Percentiles rank a stretch among this genome's conserved stretches.
These are phyloP conservation scores for Phaeophleospora eucalypticola DNA, from an alignment of 2,329 filamentous ascomycete genomes.

Conservation along the genomic window DNA sequence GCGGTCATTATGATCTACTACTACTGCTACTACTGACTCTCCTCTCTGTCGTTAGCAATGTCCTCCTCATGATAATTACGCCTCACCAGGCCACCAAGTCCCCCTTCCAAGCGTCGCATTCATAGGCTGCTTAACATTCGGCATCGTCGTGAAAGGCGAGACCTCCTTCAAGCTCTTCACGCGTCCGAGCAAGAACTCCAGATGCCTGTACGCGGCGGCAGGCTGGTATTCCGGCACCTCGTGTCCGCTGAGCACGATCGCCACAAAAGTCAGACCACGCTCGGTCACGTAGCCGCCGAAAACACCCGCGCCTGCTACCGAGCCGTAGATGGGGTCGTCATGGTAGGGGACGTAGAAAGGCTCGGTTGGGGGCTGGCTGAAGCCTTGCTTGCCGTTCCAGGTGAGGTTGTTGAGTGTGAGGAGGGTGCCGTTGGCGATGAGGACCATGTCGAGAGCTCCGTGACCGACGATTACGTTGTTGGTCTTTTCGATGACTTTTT, in stretches of 20 bases:
- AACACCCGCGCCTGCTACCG: slow-evolving; percentile 38
- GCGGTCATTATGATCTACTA: too few species aligned
- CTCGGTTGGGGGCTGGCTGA: slow-evolving; percentile 40
- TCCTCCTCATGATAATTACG: not conserved
- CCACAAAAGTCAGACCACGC: slow-evolving; percentile 46
- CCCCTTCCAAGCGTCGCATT: slow-evolving; percentile 9
- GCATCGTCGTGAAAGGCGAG: slow-evolving; percentile 15
- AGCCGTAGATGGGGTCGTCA: slow-evolving; percentile 38
- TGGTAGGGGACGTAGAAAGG: slow-evolving; percentile 44
- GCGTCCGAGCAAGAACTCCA: slow-evolving; percentile 42
- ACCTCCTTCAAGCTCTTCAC: slow-evolving; percentile 25
- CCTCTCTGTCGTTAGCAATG: not conserved
- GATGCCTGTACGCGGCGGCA: slow-evolving; percentile 39
- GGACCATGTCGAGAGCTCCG: slow-evolving; percentile 47
- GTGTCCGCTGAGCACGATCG: slow-evolving; percentile 40
- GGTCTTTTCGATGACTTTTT: slow-evolving; percentile 48
- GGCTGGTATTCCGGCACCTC: slow-evolving; percentile 44
- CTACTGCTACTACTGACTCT: too few species aligned
- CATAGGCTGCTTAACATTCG: slow-evolving; percentile 10
- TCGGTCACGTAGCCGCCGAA: slow-evolving; percentile 42
- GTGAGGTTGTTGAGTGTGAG: slow-evolving; percentile 53
- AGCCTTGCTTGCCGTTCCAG: slow-evolving; percentile 49
- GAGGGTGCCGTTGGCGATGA: slow-evolving; percentile 50
- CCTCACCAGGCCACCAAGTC: slow-evolving; percentile 10
- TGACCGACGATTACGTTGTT: slow-evolving; percentile 50